Evolutionary conservation across 352 stramenopile species (phyloP), one percentile per base, ranked within the genome.

Genomic region (Nothophytophthora sp.): DNA sequence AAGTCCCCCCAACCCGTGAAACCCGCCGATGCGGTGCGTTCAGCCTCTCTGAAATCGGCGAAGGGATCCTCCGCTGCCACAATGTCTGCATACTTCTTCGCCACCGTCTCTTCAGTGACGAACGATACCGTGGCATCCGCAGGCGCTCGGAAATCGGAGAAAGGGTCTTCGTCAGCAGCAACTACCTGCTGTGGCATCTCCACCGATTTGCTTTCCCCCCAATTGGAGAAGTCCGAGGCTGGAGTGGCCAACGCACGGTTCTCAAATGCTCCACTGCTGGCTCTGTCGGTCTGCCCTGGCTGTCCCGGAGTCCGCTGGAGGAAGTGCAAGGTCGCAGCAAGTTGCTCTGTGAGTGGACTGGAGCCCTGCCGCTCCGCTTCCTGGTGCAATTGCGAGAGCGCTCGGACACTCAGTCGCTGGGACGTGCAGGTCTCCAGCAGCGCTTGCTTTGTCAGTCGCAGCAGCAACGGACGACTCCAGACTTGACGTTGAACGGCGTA

Each of bases 401-500:
- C 76, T 19, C 68, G 54, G 3, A 67, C 55, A 13, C 65, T 68
- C 15, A 89, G 50, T 3, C 78, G 71, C 15, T 79, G 51, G 5
- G 71, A 76, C 8, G 79, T 61, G 30, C 60, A 59, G n/a, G 66
- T 71, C 29, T 71, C 71, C 22, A 90, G 54, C 44, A 90, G 59
- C 37, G 81, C 50, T 19, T 84, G 74, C 67, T 85, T 86, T 12
- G 65, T 73, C 11, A 88, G 66, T 2, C 73, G 64, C 23, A 86
- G 34, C 36, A 70, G 30, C 16, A 90, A 55, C 5, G 62, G 47
- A 11, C 43, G 58, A 39, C 64, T 77, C 71, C 69, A 88, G 18
- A 23, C 16, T 3, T 62, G 29, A 13, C 53, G 39, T 23, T 50
- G 56, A 13, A 70, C 60, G 16, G 60, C 62, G 40, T 73, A 83